Conservation (phyloP, 2,329 filamentous ascomycete genomes). For the Passalora sequoiae region DNA sequence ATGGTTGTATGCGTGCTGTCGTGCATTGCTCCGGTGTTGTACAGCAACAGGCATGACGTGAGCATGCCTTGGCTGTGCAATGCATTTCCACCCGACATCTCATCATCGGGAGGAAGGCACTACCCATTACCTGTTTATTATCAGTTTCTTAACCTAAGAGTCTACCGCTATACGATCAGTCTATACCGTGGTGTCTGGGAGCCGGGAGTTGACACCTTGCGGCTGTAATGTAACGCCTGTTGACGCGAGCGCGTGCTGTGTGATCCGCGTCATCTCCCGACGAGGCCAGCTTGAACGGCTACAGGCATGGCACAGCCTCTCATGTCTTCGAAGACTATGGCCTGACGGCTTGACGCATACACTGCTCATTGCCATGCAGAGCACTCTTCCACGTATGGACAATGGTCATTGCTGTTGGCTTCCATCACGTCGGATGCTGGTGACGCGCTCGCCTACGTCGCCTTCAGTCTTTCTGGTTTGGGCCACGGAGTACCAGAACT, state of each 20-base stretch:
- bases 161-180: background rate
- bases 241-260: background rate
- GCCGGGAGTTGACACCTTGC: too few relatives aligned
- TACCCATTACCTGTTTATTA: background rate
- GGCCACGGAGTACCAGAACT: too few relatives aligned
- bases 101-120: background rate
- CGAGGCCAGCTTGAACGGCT: conserved; percentile 4
- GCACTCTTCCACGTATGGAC: too few relatives aligned
- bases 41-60: background rate
- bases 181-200: too few relatives aligned
- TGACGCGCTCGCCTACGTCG: background rate
- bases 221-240: background rate
- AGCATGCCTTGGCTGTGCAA: conserved; percentile 2
- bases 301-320: background rate
- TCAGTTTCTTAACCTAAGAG: background rate
- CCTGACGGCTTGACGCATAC: too few relatives aligned
- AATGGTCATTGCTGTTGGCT: background rate
- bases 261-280: background rate
- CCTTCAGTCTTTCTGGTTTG: background rate
- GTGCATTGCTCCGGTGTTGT: conserved; percentile 1
- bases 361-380: too few relatives aligned
- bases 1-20: background rate
- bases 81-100: background rate
- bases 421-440: background rate
- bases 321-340: too few relatives aligned